Percentiles rank a stretch among this genome's conserved stretches.
phyloP scores from a whole-genome alignment of 768 basidiomycete genomes.

The Serendipita sp. region DNA sequence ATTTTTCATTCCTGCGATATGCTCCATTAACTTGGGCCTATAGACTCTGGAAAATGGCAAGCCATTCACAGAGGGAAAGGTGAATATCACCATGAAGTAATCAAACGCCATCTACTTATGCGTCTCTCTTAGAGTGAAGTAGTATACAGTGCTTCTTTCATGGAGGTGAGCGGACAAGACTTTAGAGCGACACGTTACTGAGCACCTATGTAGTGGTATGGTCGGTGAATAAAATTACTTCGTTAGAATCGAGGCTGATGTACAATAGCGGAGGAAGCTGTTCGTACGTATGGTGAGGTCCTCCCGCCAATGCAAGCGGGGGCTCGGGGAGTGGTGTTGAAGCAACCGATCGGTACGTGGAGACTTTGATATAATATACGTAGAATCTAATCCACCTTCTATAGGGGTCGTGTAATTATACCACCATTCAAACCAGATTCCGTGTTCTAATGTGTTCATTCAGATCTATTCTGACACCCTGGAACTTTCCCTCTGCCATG shows the following conservation, averaged over 20 bases:
- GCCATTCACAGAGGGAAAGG: conserved; percentile 67
- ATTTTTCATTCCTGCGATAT: background rate
- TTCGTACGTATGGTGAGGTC: conserved; percentile 81
- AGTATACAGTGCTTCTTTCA: conserved; percentile 65
- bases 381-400: background rate
- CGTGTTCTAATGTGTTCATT: background rate
- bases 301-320: conserved; percentile 59
- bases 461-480: conserved; percentile 67
- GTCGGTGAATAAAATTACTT: conserved; percentile 25
- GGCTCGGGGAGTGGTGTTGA: conserved; percentile 73
- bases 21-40: conserved; percentile 7
- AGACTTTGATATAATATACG: background rate
- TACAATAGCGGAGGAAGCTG: conserved; percentile 67
- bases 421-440: background rate
- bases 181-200: conserved; percentile 13
- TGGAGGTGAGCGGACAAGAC: conserved; percentile 39
- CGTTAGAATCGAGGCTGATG: background rate
- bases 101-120: background rate
- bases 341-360: conserved; percentile 70
- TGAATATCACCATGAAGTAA: conserved; percentile 13
- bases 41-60: conserved; percentile 96
- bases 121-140: conserved; percentile 47
- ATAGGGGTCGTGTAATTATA: conserved; percentile 32
- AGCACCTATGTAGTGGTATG: conserved; percentile 49
- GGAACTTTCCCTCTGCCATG: conserved; percentile 96